Evolutionary conservation across 768 basidiomycete species (phyloP).

Genomic region (Kwoniella botswanensis): DNA sequence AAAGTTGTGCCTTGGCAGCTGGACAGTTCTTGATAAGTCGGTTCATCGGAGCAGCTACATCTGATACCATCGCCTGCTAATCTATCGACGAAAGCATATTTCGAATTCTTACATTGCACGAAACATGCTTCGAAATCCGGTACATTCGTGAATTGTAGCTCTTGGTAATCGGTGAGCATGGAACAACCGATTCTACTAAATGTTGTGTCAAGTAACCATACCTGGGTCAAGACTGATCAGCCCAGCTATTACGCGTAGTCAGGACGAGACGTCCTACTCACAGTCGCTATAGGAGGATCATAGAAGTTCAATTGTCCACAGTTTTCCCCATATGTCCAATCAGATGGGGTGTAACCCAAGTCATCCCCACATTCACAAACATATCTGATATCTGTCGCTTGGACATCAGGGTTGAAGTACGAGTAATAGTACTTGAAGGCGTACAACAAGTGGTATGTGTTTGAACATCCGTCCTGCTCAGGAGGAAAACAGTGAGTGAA

Average conservation of each 20-base stretch:
- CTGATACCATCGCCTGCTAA: neutral
- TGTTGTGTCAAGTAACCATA: constrained; percentile 1
- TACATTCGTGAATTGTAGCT: neutral
- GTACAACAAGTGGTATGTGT: neutral
- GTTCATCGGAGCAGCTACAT: neutral
- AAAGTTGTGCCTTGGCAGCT: neutral
- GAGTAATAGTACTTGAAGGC: neutral
- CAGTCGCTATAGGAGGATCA: neutral
- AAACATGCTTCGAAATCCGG: constrained; percentile 4
- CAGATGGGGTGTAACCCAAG: neutral
- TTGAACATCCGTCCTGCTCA: neutral
- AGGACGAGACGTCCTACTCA: too few species aligned
- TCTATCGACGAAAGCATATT: constrained; percentile 2
- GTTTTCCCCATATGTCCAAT: neutral
- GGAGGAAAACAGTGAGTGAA: too few species aligned
- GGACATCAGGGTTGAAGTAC: neutral
- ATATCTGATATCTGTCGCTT: neutral
- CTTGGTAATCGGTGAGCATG: neutral
- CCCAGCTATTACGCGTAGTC: too few species aligned
- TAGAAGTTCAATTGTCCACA: neutral
- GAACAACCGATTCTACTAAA: constrained; percentile 2
- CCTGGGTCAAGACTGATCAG: too few species aligned
- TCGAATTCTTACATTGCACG: neutral
- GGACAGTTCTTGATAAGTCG: neutral
- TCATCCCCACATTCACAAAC: neutral